Evolutionary conservation across 108 stramenopile species (phyloP).

Genomic region (Pseudonitzschia delicatissima): DNA sequence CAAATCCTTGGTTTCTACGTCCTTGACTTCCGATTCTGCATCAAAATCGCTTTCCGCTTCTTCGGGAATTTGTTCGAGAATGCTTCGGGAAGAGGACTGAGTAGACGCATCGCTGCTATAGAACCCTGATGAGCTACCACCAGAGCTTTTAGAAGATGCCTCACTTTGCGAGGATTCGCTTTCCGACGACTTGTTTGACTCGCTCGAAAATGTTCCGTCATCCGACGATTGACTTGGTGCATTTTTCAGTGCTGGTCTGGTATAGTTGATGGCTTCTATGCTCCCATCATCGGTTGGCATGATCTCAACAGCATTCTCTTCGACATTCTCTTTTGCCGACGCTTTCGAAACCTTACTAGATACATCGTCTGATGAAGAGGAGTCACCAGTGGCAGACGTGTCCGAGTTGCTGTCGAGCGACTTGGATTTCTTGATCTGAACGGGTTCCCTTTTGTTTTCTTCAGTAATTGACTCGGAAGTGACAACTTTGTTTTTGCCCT

Average conservation of each 20-base stretch:
- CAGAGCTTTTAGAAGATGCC: not conserved
- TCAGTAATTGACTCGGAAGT: not conserved
- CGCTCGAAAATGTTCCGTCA: not conserved
- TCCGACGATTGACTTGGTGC: not conserved
- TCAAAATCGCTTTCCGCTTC: slow-evolving; percentile 1
- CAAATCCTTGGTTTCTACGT: not conserved
- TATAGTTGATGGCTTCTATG: not conserved
- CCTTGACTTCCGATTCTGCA: not conserved
- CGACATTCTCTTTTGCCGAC: not conserved
- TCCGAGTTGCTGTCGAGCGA: not conserved
- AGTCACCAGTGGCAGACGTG: not conserved
- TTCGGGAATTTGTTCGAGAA: slow-evolving; percentile 12
- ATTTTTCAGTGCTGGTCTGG: not conserved
- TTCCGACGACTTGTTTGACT: not conserved
- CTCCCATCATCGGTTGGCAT: not conserved
- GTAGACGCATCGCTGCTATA: slow-evolving; percentile 7
- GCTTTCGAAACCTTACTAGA: not conserved
- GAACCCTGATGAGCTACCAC: not conserved
- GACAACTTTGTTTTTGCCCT: not conserved
- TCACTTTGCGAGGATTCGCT: not conserved
- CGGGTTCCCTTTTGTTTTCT: not conserved
- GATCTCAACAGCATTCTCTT: not conserved
- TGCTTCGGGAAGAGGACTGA: not conserved
- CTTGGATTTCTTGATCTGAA: not conserved
- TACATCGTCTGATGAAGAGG: not conserved